Evolutionary conservation across 2,329 filamentous ascomycete genomes (phyloP).

Genomic region (Scorias spongiosa): DNA sequence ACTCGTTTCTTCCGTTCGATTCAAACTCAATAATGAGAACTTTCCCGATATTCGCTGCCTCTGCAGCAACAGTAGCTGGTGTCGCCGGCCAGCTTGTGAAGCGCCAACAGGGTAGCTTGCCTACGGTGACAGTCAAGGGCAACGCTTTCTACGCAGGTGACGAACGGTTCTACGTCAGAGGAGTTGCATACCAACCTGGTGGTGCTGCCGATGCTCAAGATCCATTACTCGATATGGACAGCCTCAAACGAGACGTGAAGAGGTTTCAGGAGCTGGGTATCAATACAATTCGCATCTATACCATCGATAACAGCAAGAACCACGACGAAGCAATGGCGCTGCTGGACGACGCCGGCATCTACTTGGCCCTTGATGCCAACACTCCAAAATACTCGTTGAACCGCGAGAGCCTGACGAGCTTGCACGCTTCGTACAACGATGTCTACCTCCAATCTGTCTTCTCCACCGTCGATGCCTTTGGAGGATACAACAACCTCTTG

Average conservation of each 20-base stretch:
- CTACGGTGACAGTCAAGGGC: constrained; percentile 12
- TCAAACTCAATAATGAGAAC: constrained; percentile 6
- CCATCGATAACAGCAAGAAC: constrained; percentile 69
- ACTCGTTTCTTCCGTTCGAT: background rate
- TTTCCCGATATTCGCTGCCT: constrained; percentile 5
- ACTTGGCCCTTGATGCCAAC: constrained; percentile 83
- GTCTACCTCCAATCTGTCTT: constrained; percentile 76
- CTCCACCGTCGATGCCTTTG: constrained; percentile 72
- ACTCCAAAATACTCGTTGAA: constrained; percentile 77
- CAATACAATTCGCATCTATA: constrained; percentile 86
- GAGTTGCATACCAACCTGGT: constrained; percentile 40
- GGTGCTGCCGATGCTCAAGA: constrained; percentile 50
- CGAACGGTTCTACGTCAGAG: constrained; percentile 44
- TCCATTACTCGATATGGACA: constrained; percentile 53
- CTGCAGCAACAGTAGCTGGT: constrained; percentile 7
- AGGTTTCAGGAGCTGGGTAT: constrained; percentile 72
- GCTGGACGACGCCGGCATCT: constrained; percentile 72
- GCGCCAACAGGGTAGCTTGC: constrained; percentile 7
- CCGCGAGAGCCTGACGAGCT: constrained; percentile 43
- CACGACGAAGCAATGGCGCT: constrained; percentile 76
- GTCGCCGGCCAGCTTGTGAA: constrained; percentile 6
- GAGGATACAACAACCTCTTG: constrained; percentile 68
- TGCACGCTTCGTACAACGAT: constrained; percentile 63
- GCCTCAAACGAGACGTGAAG: constrained; percentile 63
- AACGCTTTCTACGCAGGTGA: constrained; percentile 41